These are phyloP conservation scores for Chalaropsis ovoidea DNA, from an alignment of 2,329 filamentous ascomycete genomes.

Conservation along the genomic window DNA sequence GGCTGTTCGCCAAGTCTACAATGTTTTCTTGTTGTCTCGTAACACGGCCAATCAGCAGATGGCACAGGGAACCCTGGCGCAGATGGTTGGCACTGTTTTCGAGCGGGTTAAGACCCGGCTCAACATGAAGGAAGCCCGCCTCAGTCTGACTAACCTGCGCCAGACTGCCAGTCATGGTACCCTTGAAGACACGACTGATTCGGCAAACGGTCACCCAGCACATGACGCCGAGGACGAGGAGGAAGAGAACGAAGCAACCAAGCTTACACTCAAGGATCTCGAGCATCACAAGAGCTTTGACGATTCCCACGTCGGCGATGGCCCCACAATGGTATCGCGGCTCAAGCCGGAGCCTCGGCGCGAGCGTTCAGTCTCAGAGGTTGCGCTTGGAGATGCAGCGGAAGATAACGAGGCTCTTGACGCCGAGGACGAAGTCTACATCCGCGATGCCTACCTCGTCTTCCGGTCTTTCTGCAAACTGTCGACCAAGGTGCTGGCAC, in stretches of 20 bases:
- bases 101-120: conserved; percentile 82
- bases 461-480: conserved; percentile 97
- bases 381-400: conserved; percentile 44
- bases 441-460: conserved; percentile 92
- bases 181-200: conserved; percentile 34
- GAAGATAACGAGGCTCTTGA: conserved; percentile 54
- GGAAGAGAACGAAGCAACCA: conserved; percentile 36
- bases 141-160: conserved; percentile 46
- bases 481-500: conserved; percentile 79
- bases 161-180: conserved; percentile 44
- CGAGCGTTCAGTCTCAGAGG: conserved; percentile 43
- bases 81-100: conserved; percentile 98
- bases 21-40: conserved; percentile 92
- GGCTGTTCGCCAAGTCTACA: conserved; percentile 95
- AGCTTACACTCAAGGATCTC: conserved; percentile 56
- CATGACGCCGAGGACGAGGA: conserved; percentile 36
- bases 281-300: conserved; percentile 60
- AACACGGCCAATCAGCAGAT: conserved; percentile 93
- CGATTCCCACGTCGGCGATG: conserved; percentile 56
- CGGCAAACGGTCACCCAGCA: conserved; percentile 31
- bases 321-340: conserved; percentile 56
- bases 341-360: conserved; percentile 41
- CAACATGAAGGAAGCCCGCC: conserved; percentile 72
- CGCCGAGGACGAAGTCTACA: conserved; percentile 86
- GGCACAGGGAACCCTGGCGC: conserved; percentile 89